Percentiles rank a stretch among this genome's conserved stretches.
phyloP scores from a whole-genome alignment of 768 basidiomycete genomes.

The Leucogyrophana mollusca region DNA sequence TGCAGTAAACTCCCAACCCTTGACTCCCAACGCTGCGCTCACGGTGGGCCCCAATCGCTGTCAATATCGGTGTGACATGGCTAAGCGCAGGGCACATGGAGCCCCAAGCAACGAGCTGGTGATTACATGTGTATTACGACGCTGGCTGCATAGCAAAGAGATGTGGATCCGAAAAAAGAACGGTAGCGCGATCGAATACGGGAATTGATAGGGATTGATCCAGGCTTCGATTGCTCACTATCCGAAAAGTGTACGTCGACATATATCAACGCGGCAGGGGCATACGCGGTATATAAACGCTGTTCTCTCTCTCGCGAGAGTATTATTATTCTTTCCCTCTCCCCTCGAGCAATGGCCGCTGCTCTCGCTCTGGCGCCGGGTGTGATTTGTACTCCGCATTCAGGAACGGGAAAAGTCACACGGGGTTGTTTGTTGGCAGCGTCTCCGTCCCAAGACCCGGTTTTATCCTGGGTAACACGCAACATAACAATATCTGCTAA shows the following conservation, averaged over 20 bases:
- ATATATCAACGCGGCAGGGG: constrained; percentile 3
- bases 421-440: constrained; percentile 12
- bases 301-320: neutral
- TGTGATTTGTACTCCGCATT: constrained; percentile 9
- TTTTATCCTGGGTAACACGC: constrained; percentile 27
- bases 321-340: neutral
- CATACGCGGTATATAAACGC: constrained; percentile 6
- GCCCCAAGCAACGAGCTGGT: neutral
- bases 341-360: neutral
- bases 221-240: constrained; percentile 6
- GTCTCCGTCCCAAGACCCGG: constrained; percentile 13
- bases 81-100: too few relatives aligned
- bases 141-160: neutral
- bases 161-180: constrained; percentile 1
- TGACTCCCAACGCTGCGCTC: too few relatives aligned
- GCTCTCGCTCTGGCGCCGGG: neutral
- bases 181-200: constrained; percentile 5
- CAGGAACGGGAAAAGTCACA: constrained; percentile 23
- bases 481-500: constrained; percentile 24
- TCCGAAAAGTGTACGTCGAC: neutral
- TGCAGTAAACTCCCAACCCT: too few relatives aligned
- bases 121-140: neutral
- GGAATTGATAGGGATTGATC: constrained; percentile 1
- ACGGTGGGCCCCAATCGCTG: too few relatives aligned
- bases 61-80: too few relatives aligned